Evolutionary conservation across 2,329 filamentous ascomycete species (phyloP).

Genomic region (Cryphonectria parasitica): DNA sequence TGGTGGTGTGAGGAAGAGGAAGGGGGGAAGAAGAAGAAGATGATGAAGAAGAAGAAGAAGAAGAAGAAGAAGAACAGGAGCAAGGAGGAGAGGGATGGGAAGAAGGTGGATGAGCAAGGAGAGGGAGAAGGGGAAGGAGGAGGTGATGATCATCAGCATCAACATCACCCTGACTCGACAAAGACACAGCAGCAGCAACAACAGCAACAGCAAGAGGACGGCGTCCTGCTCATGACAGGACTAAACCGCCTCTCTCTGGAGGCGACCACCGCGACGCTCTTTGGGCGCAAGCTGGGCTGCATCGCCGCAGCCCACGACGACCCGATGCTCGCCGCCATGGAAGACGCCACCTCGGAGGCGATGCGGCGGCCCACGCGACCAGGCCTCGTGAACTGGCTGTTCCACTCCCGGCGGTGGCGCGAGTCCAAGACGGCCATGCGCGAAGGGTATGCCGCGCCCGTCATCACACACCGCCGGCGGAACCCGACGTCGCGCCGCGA

Average conservation of each 20-base stretch:
- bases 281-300: constrained; percentile 52
- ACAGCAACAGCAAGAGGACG: not conserved
- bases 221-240: constrained; percentile 50
- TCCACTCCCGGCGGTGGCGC: constrained; percentile 58
- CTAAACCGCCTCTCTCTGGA: constrained; percentile 60
- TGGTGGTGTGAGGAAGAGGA: constrained; percentile 47
- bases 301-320: constrained; percentile 49
- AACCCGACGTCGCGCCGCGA: constrained; percentile 62
- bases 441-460: constrained; percentile 52
- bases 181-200: not conserved
- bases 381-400: constrained; percentile 54
- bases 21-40: constrained; percentile 32
- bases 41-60: constrained; percentile 32
- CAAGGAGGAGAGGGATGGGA: not conserved
- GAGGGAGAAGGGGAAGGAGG: no score
- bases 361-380: constrained; percentile 58
- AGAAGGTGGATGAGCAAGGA: no score
- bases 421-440: constrained; percentile 58
- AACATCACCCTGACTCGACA: no score
- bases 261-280: constrained; percentile 53
- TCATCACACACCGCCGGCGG: constrained; percentile 60
- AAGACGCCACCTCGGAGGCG: constrained; percentile 58
- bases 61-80: constrained; percentile 33
- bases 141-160: no score
- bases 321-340: constrained; percentile 57